Conservation (phyloP, 2,329 filamentous ascomycete genomes). For the Stachybotrys chartarum region DNA sequence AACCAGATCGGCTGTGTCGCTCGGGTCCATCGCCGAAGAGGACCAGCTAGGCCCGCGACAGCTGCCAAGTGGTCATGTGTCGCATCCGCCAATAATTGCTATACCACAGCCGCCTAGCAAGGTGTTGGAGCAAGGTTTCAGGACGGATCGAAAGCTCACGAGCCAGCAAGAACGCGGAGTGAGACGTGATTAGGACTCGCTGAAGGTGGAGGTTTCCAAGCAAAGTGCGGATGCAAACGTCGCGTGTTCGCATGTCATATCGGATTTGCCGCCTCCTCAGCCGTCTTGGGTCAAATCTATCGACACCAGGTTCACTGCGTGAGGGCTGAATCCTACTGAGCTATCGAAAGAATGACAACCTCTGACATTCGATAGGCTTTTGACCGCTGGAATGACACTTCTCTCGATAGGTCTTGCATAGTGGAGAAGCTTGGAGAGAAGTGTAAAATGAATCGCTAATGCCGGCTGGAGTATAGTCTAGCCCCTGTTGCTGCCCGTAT, state of each 20-base stretch:
- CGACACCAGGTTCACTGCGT: not conserved
- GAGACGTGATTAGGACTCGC: not conserved
- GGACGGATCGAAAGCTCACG: not conserved
- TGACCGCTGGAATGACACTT: not conserved
- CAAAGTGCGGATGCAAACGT: not conserved
- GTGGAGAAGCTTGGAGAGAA: not conserved
- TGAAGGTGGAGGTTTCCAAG: not conserved
- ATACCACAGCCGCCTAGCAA: not conserved
- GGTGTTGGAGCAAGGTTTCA: not conserved
- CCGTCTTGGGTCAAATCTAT: not conserved
- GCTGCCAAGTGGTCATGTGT: not conserved
- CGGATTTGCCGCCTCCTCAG: not conserved
- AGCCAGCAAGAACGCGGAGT: not conserved
- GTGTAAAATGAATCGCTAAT: not conserved
- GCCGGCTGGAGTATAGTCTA: not conserved
- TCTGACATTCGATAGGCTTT: not conserved
- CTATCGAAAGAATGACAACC: not conserved
- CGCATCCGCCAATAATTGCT: not conserved
- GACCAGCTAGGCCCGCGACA: not conserved
- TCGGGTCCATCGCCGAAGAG: conserved; percentile 40
- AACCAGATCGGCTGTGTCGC: conserved; percentile 29
- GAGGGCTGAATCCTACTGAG: not conserved
- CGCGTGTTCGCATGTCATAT: not conserved
- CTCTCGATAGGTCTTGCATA: not conserved
- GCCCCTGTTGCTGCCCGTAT: too few relatives aligned